Evolutionary conservation across 257 asterid species (phyloP).

Genomic region (Solanum chilense): DNA sequence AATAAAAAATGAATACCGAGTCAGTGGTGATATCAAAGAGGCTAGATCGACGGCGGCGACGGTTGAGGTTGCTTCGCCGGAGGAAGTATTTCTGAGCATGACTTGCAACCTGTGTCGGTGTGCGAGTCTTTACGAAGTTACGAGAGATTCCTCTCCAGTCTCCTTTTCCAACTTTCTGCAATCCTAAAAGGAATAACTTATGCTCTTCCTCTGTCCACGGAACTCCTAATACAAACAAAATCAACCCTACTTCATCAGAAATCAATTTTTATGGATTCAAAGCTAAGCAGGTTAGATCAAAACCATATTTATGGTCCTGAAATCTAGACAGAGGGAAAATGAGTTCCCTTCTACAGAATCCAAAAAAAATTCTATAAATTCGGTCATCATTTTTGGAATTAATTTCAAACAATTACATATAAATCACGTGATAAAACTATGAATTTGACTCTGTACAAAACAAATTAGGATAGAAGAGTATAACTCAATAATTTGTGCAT

Average conservation of each 20-base stretch:
- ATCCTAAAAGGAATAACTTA: slow-evolving; percentile 66
- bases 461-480: neutral
- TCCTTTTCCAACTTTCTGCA: slow-evolving; percentile 77
- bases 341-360: neutral
- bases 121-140: slow-evolving; percentile 77
- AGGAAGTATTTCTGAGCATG: slow-evolving; percentile 88
- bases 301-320: neutral
- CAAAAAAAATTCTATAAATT: fast-evolving
- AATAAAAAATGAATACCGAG: slow-evolving; percentile 29
- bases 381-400: neutral
- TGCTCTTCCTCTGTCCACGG: slow-evolving; percentile 97
- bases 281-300: neutral
- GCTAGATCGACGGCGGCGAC: slow-evolving; percentile 88
- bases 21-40: slow-evolving; percentile 86
- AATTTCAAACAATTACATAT: neutral
- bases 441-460: neutral
- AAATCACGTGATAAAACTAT: neutral
- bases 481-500: neutral
- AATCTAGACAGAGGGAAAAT: neutral
- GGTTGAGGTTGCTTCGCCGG: slow-evolving; percentile 60
- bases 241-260: neutral
- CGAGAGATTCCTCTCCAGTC: slow-evolving; percentile 92
- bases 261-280: neutral
- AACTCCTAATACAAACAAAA: slow-evolving; percentile 35
- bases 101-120: slow-evolving; percentile 95